Conservation (phyloP, 306 rosid genomes). For the Casuarina glauca region DNA sequence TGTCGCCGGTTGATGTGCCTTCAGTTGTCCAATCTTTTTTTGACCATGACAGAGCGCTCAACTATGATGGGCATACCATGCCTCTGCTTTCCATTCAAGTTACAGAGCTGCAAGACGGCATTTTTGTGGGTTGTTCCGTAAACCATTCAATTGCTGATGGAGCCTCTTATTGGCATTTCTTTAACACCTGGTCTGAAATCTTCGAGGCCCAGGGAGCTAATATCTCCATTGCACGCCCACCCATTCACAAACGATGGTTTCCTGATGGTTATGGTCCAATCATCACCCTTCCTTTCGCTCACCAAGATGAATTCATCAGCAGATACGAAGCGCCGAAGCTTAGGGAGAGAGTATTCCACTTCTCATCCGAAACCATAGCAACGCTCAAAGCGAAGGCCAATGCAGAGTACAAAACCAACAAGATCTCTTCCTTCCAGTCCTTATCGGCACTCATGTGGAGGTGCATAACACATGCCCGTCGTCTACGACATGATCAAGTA, state of each 20-base stretch:
- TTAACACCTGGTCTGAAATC: constrained; percentile 57
- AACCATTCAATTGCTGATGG: constrained; percentile 57
- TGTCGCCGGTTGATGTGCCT: constrained; percentile 57
- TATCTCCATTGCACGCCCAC: background rate
- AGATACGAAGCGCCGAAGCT: constrained; percentile 40
- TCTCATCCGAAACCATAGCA: constrained; percentile 49
- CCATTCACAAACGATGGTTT: constrained; percentile 47
- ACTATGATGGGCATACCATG: constrained; percentile 61
- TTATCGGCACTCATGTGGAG: constrained; percentile 56
- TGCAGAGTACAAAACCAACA: constrained; percentile 23
- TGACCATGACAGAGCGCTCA: constrained; percentile 56
- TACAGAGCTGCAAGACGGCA: constrained; percentile 56
- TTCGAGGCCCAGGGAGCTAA: constrained; percentile 31
- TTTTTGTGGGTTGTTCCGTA: constrained; percentile 68
- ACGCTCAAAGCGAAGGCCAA: constrained; percentile 62
- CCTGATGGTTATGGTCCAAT: constrained; percentile 42
- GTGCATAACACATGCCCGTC: constrained; percentile 45
- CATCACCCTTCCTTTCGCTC: constrained; percentile 33
- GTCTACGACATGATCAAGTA: background rate
- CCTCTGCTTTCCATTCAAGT: constrained; percentile 56
- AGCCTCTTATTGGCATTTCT: constrained; percentile 65
- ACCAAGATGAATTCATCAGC: no score
- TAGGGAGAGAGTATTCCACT: constrained; percentile 58
- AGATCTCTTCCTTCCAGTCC: constrained; percentile 59
- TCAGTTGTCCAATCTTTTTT: constrained; percentile 51